Evolutionary conservation across 1,284 basidiomycete genomes (phyloP).

Genomic region (Apiotrichum gracile): DNA sequence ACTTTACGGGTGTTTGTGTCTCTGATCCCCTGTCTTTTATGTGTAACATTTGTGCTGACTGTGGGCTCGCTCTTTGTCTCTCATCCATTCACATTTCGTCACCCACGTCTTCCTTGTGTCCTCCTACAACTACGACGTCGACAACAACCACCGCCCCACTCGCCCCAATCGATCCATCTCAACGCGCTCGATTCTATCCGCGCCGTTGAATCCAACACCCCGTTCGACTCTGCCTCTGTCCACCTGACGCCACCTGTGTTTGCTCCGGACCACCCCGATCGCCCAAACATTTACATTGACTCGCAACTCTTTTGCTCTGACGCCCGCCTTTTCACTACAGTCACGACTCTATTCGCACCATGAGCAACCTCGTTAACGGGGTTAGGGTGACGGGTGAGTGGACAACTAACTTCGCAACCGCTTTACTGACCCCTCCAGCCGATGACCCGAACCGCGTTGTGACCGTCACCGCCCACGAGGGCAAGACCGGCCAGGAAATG

Average conservation of each 20-base stretch:
- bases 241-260: neutral
- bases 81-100: too few species aligned
- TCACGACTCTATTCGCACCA: neutral
- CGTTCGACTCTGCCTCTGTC: too few species aligned
- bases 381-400: conserved; percentile 78
- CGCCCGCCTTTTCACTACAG: neutral
- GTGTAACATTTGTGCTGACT: too few species aligned
- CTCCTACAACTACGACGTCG: too few species aligned
- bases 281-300: neutral
- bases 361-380: conserved; percentile 61
- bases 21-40: too few species aligned
- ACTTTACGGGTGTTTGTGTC: too few species aligned
- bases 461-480: conserved; percentile 90
- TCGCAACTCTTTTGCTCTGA: neutral
- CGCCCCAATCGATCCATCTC: too few species aligned
- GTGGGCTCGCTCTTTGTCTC: too few species aligned
- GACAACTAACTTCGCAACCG: conserved; percentile 2
- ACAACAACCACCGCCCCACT: too few species aligned
- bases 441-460: conserved; percentile 94
- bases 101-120: too few species aligned
- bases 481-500: conserved; percentile 81
- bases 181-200: too few species aligned
- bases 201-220: too few species aligned
- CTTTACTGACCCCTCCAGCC: conserved; percentile 26
- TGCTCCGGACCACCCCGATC: neutral